Percentiles rank a stretch among this genome's conserved stretches.
phyloP scores from a whole-genome alignment of 192 early-diverging fungal species.

The Bifiguratus adelaidae region DNA sequence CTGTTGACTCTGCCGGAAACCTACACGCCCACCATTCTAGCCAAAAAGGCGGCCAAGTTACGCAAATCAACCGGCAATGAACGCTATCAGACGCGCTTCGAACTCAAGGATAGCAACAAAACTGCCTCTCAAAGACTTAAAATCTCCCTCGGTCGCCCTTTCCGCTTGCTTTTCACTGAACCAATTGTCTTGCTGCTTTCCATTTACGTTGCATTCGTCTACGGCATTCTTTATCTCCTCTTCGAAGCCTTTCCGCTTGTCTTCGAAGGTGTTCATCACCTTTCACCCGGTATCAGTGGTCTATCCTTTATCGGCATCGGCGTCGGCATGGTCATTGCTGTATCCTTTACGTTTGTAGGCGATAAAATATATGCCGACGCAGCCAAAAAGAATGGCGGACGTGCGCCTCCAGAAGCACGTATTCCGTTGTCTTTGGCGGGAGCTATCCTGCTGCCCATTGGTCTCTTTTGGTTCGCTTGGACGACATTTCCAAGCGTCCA shows the following conservation, averaged over 20 bases:
- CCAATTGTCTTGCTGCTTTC: constrained; percentile 16
- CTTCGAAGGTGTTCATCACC: background rate
- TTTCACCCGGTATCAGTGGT: background rate
- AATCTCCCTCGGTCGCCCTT: constrained; percentile 10
- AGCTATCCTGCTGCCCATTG: constrained; percentile 14
- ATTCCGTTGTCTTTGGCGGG: constrained; percentile 13
- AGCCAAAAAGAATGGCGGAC: background rate
- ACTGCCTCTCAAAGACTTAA: constrained; percentile 5
- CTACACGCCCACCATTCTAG: constrained; percentile 8
- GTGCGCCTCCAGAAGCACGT: constrained; percentile 12
- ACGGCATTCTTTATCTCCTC: background rate
- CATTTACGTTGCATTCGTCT: constrained; percentile 4
- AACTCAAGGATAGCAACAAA: too few relatives aligned
- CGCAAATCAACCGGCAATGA: constrained; percentile 5
- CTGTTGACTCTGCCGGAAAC: constrained; percentile 54
- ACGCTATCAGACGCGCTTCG: constrained; percentile 11
- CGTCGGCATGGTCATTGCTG: background rate
- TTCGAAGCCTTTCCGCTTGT: background rate
- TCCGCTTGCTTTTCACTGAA: constrained; percentile 14
- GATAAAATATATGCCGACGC: constrained; percentile 12
- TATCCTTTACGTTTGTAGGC: background rate
- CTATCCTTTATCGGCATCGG: background rate
- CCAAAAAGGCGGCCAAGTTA: constrained; percentile 5
- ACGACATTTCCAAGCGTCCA: constrained; percentile 16
- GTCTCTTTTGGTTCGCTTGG: constrained; percentile 17